Evolutionary conservation across 371 early-diverging fungal genomes (phyloP).

Genomic region (Apophysomyces elegans): DNA sequence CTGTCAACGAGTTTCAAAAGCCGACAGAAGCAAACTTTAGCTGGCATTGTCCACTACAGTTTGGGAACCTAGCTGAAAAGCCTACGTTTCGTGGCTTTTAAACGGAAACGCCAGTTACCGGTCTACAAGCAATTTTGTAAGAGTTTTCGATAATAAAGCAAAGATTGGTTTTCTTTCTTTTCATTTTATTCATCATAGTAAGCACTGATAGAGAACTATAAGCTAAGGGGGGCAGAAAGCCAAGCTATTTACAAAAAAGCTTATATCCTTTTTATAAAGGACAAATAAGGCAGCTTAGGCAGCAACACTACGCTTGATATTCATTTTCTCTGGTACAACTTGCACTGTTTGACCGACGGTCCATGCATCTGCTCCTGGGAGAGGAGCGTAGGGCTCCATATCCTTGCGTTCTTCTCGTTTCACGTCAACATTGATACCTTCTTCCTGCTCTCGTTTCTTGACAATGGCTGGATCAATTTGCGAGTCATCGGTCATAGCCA

Average conservation of each 20-base stretch:
- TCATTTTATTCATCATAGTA: no score
- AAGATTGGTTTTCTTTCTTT: no score
- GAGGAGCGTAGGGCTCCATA: conserved; percentile 18
- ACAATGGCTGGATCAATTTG: conserved; percentile 21
- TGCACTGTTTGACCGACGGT: conserved; percentile 15
- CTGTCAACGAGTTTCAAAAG: no score
- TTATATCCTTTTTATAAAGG: background rate
- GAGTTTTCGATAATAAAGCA: no score
- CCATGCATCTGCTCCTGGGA: conserved; percentile 22
- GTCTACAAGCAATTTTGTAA: no score
- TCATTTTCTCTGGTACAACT: background rate
- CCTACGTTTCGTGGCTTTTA: no score
- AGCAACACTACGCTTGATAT: background rate
- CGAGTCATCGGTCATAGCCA: conserved; percentile 23
- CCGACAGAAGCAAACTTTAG: no score
- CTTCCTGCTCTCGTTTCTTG: conserved; percentile 13
- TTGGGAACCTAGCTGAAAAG: no score
- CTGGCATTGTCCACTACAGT: no score
- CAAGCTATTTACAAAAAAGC: background rate
- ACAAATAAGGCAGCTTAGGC: background rate
- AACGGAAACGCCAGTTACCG: no score
- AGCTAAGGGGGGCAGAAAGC: no score
- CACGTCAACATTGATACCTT: conserved; percentile 17
- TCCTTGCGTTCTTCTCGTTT: conserved; percentile 25
- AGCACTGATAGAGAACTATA: no score